A percentile compares a stretch with the other conserved stretches of the same genome.
Conservation (phyloP, 306 rosid species). For the Cicer pinnatifidum region DNA sequence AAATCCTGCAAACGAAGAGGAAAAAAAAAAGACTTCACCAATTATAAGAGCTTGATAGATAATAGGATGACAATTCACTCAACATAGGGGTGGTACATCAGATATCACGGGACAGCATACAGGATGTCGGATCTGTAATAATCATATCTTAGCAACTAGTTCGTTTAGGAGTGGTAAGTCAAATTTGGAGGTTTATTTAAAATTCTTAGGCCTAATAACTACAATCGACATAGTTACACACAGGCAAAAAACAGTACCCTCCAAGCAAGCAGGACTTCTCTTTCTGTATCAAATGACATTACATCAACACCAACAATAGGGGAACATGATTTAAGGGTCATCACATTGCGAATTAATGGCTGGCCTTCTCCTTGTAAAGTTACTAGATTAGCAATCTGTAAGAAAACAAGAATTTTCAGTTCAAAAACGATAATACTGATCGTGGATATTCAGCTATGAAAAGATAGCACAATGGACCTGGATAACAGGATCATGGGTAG, state of each 20-base stretch:
- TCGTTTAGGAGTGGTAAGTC: slow-evolving; percentile 2
- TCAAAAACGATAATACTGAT: slow-evolving; percentile 26
- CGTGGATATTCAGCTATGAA: slow-evolving; percentile 1
- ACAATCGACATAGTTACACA: slow-evolving; percentile 15
- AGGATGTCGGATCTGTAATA: slow-evolving; percentile 16
- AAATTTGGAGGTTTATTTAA: slow-evolving; percentile 11
- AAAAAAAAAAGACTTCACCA: slow-evolving; percentile 27
- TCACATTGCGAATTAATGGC: slow-evolving; percentile 82
- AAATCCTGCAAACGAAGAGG: slow-evolving; percentile 66
- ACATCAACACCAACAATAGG: slow-evolving; percentile 96
- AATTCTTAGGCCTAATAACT: slow-evolving; percentile 17
- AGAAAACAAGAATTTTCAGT: slow-evolving; percentile 44
- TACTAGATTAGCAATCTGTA: slow-evolving; percentile 89
- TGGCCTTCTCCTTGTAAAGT: slow-evolving; percentile 88
- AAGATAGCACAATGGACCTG: slow-evolving; percentile 63
- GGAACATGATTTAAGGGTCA: slow-evolving; percentile 94
- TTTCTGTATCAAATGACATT: slow-evolving; percentile 86
- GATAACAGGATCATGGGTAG: slow-evolving; percentile 93
- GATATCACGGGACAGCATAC: too few species aligned
- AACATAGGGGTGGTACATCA: background rate
- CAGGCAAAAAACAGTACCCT: slow-evolving; percentile 63
- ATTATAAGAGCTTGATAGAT: slow-evolving; percentile 12
- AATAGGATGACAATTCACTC: slow-evolving; percentile 30
- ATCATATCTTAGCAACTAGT: slow-evolving; percentile 9
- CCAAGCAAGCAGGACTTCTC: slow-evolving; percentile 93